Evolutionary conservation across 352 stramenopile genomes (phyloP).

Genomic region (Pythium aquatile): DNA sequence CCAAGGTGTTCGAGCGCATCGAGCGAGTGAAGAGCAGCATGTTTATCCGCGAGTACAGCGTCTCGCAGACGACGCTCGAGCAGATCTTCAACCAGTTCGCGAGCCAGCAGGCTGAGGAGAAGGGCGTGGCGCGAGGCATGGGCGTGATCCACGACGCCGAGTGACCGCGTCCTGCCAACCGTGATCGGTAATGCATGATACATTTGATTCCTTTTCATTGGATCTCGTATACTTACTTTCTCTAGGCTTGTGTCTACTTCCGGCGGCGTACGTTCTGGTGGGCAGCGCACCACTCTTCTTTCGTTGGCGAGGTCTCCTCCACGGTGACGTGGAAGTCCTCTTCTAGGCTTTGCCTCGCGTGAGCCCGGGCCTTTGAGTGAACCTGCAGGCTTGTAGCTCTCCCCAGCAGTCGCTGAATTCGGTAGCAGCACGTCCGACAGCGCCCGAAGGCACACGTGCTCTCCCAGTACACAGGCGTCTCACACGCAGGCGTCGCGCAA

Average conservation of each 20-base stretch:
- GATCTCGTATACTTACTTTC: no score
- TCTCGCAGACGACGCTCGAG: conserved; percentile 77
- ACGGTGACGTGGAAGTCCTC: conserved; percentile 17
- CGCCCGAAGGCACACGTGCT: conserved; percentile 46
- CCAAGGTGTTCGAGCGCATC: conserved; percentile 49
- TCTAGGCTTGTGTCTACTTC: not conserved
- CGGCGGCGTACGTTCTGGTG: conserved; percentile 20
- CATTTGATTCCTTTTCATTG: no score
- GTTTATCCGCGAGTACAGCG: conserved; percentile 58
- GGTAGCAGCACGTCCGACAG: conserved; percentile 70
- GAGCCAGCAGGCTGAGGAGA: conserved; percentile 44
- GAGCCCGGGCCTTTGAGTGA: conserved; percentile 19
- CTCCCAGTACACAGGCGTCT: conserved; percentile 33
- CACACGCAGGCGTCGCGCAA: conserved; percentile 39
- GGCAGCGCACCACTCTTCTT: conserved; percentile 12
- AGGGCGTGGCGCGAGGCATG: conserved; percentile 27
- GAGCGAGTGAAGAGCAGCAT: conserved; percentile 31
- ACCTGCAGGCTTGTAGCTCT: conserved; percentile 17
- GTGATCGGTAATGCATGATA: no score
- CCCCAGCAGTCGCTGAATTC: conserved; percentile 45
- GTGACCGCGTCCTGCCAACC: no score
- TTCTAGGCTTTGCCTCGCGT: conserved; percentile 6
- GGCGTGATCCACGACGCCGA: no score
- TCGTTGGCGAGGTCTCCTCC: not conserved
- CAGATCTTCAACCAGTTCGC: conserved; percentile 85